Conservation (phyloP, 768 basidiomycete genomes). For the Scleroderma bovista region DNA sequence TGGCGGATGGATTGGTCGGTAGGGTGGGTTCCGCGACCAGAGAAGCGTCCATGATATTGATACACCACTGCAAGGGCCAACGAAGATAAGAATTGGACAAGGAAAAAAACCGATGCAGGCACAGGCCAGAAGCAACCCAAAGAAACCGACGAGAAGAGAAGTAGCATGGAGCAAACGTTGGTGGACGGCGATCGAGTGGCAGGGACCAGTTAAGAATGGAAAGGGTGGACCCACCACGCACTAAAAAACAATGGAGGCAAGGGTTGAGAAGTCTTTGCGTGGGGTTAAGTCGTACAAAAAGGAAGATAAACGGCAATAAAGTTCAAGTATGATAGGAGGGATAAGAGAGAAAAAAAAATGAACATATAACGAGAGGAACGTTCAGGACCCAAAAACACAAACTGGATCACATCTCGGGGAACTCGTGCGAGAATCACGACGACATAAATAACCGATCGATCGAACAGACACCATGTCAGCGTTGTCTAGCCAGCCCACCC, state of each 20-base stretch:
- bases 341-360: conserved; percentile 3
- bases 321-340: conserved; percentile 11
- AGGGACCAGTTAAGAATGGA: too few species aligned
- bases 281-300: background rate
- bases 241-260: too few species aligned
- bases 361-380: conserved; percentile 20
- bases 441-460: conserved; percentile 28
- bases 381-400: conserved; percentile 41
- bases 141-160: too few species aligned
- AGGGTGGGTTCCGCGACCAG: conserved; percentile 22
- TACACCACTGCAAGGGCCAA: conserved; percentile 15
- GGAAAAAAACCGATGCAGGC: background rate
- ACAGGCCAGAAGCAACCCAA: too few species aligned
- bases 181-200: too few species aligned
- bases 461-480: background rate
- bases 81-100: background rate
- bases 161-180: too few species aligned
- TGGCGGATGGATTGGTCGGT: conserved; percentile 11
- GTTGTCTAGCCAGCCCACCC: background rate
- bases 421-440: conserved; percentile 17
- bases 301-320: conserved; percentile 4
- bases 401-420: conserved; percentile 21
- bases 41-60: conserved; percentile 29
- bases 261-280: background rate
- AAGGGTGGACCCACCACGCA: too few species aligned